Evolutionary conservation across 2,329 filamentous ascomycete genomes (phyloP).

Genomic region (Alternaria triticina): DNA sequence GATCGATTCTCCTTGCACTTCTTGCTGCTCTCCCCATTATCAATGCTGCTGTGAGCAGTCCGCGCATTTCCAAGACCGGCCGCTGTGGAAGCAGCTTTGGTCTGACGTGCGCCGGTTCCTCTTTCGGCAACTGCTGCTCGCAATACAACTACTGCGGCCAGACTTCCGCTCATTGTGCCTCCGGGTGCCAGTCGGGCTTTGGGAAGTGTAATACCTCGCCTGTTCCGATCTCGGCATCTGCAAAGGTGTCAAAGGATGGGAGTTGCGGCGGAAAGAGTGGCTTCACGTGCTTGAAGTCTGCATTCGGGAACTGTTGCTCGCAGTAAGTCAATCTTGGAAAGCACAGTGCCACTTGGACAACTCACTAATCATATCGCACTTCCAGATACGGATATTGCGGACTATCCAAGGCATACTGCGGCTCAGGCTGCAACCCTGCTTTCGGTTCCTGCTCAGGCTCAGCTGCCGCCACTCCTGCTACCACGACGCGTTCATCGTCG

Average conservation of each 20-base stretch:
- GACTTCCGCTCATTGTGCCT: not conserved
- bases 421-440: not conserved
- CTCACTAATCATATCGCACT: not conserved
- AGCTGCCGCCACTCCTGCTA: not conserved
- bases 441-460: not conserved
- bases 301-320: not conserved
- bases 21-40: not conserved
- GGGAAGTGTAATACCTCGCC: rapidly evolving
- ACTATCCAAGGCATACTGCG: not conserved
- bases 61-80: not conserved
- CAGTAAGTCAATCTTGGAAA: not conserved
- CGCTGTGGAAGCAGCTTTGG: not conserved
- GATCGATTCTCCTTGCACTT: not conserved
- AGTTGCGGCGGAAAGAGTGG: not conserved
- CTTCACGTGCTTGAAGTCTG: not conserved
- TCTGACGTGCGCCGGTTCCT: not conserved
- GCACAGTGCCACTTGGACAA: not conserved
- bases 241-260: not conserved
- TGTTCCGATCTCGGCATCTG: not conserved
- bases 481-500: too few relatives aligned
- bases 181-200: not conserved
- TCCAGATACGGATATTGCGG: not conserved
- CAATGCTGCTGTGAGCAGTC: not conserved
- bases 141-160: not conserved
- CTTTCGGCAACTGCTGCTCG: not conserved